Evolutionary conservation across 2,329 filamentous ascomycete species (phyloP), one percentile per base, ranked within the genome.

Genomic region (Sclerotiophoma versabilis): DNA sequence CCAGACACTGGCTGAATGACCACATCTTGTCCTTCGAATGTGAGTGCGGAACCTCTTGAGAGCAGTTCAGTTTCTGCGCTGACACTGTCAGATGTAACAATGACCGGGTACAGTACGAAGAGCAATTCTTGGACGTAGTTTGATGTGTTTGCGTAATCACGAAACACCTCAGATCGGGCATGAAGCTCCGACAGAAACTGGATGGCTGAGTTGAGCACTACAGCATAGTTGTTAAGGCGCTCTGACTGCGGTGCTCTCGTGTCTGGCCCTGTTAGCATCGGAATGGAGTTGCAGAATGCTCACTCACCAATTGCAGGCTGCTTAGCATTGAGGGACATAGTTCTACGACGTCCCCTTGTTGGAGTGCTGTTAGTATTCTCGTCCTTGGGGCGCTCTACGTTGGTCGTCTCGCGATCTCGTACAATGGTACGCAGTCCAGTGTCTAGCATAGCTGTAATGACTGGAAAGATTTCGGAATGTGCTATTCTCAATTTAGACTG

Each of bases 361-460:
- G 59, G 59, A 2, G 60, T 47, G 19, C 49, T 51, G 14, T 70
- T 65, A 8, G 55, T 54, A 36, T 61, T 64, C 1, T 63, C 58
- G 17, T 52, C 54, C 20, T 66, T 64, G 1, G 61, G 44, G 17
- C 54, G 38, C 19, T 57, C 55, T 9, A 50, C 36, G 19, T 57
- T 64, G 12, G 56, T 52, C n/a, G 53, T 63, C 45, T 73, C 70
- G 33, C 69, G 67, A 41, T 74, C 72, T 19, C 68, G 67, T 3
- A 75, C 72, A 38, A 75, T 74, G 0, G 72, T 55, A 8, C 91
- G 89, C 19, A 98, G 74, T 0, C 92, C 93, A 68, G 90, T 87
- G 69, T 96, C 91, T 2, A 99, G 79, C 92, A 99, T 96, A 0
- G 88, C 85, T 5, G 87, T 88, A 38, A 99, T 88, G 10, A 96